phyloP scores from a whole-genome alignment of 2,329 filamentous ascomycete genomes.

The Fusarium sp. region DNA sequence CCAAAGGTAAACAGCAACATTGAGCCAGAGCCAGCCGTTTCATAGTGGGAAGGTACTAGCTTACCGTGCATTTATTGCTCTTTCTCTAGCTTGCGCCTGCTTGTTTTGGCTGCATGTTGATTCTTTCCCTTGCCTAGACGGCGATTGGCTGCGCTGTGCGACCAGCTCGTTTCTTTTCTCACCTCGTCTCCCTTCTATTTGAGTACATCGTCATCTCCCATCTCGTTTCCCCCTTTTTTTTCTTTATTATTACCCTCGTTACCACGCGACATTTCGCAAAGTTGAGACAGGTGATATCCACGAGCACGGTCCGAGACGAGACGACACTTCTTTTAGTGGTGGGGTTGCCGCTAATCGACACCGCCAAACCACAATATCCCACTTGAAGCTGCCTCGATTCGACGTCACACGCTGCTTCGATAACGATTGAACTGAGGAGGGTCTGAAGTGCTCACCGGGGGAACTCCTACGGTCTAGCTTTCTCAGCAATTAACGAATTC shows the following conservation, averaged over 20 bases:
- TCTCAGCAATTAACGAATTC: neutral
- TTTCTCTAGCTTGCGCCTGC: constrained; percentile 29
- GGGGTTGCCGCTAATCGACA: constrained; percentile 43
- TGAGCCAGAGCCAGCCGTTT: constrained; percentile 15
- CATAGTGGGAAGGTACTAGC: constrained; percentile 30
- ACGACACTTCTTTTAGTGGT: constrained; percentile 40
- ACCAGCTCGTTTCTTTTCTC: constrained; percentile 36
- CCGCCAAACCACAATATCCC: constrained; percentile 37
- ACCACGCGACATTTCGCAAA: neutral
- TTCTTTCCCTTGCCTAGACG: constrained; percentile 32
- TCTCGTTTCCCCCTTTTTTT: constrained; percentile 1
- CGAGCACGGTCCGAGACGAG: constrained; percentile 25
- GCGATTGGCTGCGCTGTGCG: constrained; percentile 36
- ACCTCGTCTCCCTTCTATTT: constrained; percentile 16
- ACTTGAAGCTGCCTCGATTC: constrained; percentile 15
- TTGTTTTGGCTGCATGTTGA: constrained; percentile 38
- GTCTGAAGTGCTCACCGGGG: neutral
- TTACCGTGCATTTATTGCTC: constrained; percentile 8
- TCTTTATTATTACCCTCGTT: constrained; percentile 9
- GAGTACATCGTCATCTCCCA: constrained; percentile 22
- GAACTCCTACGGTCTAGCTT: neutral
- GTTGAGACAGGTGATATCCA: constrained; percentile 17
- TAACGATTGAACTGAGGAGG: neutral
- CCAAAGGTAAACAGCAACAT: constrained; percentile 39
- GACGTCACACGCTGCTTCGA: constrained; percentile 12